Evolutionary conservation across 1,284 basidiomycete species (phyloP).

Genomic region (Chondrostereum purpureum): DNA sequence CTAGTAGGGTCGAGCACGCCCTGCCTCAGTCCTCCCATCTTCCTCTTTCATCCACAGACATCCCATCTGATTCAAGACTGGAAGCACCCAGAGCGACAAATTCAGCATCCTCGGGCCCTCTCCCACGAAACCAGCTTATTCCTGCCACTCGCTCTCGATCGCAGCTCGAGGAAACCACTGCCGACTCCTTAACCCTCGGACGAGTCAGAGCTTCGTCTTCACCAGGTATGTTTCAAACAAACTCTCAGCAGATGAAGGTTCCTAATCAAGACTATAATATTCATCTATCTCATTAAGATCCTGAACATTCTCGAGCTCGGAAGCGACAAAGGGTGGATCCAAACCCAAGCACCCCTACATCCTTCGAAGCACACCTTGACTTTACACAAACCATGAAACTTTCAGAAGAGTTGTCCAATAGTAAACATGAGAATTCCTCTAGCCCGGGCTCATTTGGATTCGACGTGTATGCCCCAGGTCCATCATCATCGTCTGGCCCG

Average conservation of each 20-base stretch:
- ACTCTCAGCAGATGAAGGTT: no score
- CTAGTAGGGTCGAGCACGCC: constrained; percentile 51
- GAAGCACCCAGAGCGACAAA: neutral
- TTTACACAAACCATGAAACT: constrained; percentile 14
- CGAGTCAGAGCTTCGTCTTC: constrained; percentile 10
- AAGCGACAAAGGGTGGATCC: constrained; percentile 64
- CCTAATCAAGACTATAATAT: no score
- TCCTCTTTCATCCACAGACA: constrained; percentile 35
- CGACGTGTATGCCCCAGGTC: constrained; percentile 42
- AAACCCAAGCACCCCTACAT: constrained; percentile 5
- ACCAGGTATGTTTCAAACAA: constrained; percentile 15
- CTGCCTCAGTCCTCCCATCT: constrained; percentile 31
- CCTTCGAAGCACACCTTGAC: constrained; percentile 12
- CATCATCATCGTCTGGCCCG: constrained; percentile 42
- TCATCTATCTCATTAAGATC: constrained; percentile 32
- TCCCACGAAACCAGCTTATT: constrained; percentile 22
- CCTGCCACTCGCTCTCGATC: constrained; percentile 58
- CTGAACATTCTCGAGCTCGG: constrained; percentile 48
- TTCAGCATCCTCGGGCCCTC: neutral
- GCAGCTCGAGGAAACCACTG: constrained; percentile 50
- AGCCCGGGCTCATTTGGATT: constrained; percentile 33
- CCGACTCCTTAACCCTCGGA: no score
- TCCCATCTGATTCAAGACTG: neutral
- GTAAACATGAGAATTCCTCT: constrained; percentile 8
- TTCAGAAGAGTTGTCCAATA: neutral